Base-by-base conservation (phyloP, 192 early-diverging fungal genomes). In the Mortierella hygrophila region DNA sequence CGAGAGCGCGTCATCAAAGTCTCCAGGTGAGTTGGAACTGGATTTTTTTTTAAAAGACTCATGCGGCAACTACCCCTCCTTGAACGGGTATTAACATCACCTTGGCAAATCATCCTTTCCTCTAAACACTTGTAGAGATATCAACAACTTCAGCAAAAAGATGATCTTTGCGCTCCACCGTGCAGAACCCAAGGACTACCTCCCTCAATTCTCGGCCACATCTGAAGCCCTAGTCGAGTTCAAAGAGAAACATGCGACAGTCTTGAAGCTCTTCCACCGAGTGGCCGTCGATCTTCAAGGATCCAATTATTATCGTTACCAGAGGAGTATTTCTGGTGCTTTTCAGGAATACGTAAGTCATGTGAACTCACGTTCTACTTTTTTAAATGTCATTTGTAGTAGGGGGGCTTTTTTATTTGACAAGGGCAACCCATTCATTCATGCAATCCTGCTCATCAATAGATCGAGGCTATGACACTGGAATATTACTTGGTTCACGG, bases 121-220 rank as follows among this genome's bases (percentile, higher is more conserved):
- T 46, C 21, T 6, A 52, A 6, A 41, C 29, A 20, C 9, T 40
- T 8, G 16, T 70, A 86, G 84, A 69, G 84, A 86, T 38, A 86
- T 86, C 72, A 86, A 77, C 65, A 86, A 74, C 52, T 69, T 86
- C 26, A 86, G 84, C 54, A 86, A 86, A 77, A 80, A 86, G 44
- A 86, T 86, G 84, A 86, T 86, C 47, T 86, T 86, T 76, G 70
- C 84, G 1, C 79, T 86, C 15, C 84, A 86, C 55, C 84, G 84
- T 9, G 84, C 79, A 13, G 79, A 86, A 41, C 84, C 84, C 70
- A 86, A 70, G 26, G 84, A 81, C 8, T 86, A 44, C 38, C 79
- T 81, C 37, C 75, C 84, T 16, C 84, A 86, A 44, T 74, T 74
- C 41, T 68, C 79, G 3, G 29, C 70, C 4, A 1, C 75, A 4